These are phyloP conservation scores for Lactarius hatsudake DNA, from an alignment of 768 basidiomycete species.

Conservation along the genomic window DNA sequence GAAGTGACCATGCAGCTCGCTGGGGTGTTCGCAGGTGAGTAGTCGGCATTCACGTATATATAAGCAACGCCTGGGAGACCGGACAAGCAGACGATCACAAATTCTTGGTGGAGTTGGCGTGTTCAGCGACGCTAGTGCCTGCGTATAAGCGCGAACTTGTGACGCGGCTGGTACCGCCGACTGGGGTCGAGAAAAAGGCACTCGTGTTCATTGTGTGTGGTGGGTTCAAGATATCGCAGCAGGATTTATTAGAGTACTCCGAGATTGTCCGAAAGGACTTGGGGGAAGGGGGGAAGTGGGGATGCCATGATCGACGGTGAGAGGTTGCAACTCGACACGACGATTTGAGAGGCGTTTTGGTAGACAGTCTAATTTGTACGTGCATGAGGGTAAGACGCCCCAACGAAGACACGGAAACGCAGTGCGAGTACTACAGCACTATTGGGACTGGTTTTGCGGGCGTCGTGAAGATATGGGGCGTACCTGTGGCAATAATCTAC, in stretches of 20 bases:
- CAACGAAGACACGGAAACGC: neutral
- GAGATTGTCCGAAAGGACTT: conserved; percentile 38
- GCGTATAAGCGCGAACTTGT: conserved; percentile 62
- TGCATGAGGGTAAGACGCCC: neutral
- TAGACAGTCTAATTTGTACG: neutral
- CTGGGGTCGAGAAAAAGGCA: conserved; percentile 30
- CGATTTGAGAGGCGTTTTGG: neutral
- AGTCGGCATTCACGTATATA: neutral
- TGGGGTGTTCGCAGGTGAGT: conserved; percentile 55
- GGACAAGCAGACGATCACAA: conserved; percentile 63
- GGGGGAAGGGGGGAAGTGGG: neutral
- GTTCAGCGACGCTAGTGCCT: conserved; percentile 63
- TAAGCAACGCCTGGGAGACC: neutral
- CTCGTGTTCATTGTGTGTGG: conserved; percentile 71
- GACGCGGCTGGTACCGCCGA: conserved; percentile 45
- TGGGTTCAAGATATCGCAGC: conserved; percentile 63
- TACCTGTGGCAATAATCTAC: conserved; percentile 5
- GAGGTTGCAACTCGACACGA: conserved; percentile 5
- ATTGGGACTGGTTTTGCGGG: neutral
- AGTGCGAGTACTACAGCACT: neutral
- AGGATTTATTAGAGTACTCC: conserved; percentile 51
- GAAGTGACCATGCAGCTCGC: conserved; percentile 65
- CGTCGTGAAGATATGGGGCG: neutral
- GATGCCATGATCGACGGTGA: conserved; percentile 2
- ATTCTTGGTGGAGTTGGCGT: conserved; percentile 70